phyloP scores from a whole-genome alignment of 441 rosid species.

The Euphorbia celastroides region DNA sequence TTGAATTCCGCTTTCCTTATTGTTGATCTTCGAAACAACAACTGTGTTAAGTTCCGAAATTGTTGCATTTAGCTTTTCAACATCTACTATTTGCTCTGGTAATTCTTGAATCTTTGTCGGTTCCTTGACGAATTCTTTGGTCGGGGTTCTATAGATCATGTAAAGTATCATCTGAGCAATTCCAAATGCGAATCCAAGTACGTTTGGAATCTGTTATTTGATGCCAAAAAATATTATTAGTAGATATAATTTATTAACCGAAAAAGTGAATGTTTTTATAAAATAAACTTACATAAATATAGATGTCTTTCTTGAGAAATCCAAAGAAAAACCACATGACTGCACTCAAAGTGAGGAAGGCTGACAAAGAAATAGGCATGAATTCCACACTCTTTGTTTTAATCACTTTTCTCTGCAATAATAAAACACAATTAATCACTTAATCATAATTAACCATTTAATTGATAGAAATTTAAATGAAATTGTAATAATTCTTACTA shows the following conservation, averaged over 20 bases:
- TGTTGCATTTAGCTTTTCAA: conserved; percentile 37
- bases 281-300: conserved; percentile 50
- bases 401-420: conserved; percentile 66
- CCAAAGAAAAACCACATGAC: conserved; percentile 88
- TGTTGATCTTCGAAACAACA: conserved; percentile 30
- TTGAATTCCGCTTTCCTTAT: conserved; percentile 21
- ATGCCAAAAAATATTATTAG: not conserved
- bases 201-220: conserved; percentile 59
- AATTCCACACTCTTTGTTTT: conserved; percentile 77
- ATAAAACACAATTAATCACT: not conserved
- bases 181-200: conserved; percentile 68
- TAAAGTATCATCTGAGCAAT: conserved; percentile 71
- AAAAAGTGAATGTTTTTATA: not conserved
- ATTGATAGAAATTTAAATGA: not conserved
- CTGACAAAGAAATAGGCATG: conserved; percentile 70
- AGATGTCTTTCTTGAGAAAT: conserved; percentile 47
- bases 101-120: conserved; percentile 46
- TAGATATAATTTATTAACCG: not conserved
- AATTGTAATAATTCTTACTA: conserved; percentile 26
- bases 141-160: conserved; percentile 42
- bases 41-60: conserved; percentile 32
- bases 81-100: conserved; percentile 51
- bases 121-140: conserved; percentile 36
- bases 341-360: conserved; percentile 76
- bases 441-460: not conserved